Percentiles rank a stretch among this genome's conserved stretches.
phyloP scores from a whole-genome alignment of 139 green algal genomes.

The Micromonas pusilla region DNA sequence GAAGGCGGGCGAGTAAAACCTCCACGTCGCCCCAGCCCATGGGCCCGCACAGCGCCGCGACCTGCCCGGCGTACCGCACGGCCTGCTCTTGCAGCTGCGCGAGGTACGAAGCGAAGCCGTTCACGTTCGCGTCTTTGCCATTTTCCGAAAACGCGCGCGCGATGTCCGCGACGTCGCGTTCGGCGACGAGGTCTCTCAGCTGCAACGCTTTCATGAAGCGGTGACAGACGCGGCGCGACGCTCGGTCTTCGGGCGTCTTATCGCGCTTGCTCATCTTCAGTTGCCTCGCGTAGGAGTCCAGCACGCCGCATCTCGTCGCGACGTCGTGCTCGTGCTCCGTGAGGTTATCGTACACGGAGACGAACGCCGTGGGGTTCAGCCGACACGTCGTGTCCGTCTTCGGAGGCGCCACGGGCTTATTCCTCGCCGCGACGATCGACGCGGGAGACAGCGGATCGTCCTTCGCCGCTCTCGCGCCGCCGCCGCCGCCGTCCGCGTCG shows the following conservation, averaged over 20 bases:
- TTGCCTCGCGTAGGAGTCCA: neutral
- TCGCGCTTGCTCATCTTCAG: neutral
- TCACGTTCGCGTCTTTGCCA: neutral
- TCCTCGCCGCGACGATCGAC: too few species aligned
- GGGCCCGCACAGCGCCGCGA: slow-evolving; percentile 12
- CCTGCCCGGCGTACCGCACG: neutral
- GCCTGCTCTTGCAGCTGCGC: neutral
- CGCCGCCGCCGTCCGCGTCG: neutral
- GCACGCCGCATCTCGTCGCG: neutral
- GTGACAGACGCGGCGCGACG: neutral
- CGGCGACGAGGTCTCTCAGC: neutral
- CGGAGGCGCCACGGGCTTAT: too few species aligned
- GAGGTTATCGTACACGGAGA: neutral
- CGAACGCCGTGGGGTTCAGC: neutral
- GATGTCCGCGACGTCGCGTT: neutral
- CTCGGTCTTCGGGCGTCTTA: neutral
- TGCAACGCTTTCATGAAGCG: neutral
- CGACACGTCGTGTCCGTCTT: neutral
- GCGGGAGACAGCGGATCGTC: too few species aligned
- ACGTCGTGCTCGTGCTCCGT: neutral
- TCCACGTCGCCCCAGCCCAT: slow-evolving; percentile 20
- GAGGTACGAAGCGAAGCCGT: neutral
- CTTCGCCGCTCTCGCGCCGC: neutral
- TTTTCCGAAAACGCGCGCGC: neutral
- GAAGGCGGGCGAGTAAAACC: neutral